Evolutionary conservation across 331 rosid genomes (phyloP).

Genomic region (Arachis monticola): DNA sequence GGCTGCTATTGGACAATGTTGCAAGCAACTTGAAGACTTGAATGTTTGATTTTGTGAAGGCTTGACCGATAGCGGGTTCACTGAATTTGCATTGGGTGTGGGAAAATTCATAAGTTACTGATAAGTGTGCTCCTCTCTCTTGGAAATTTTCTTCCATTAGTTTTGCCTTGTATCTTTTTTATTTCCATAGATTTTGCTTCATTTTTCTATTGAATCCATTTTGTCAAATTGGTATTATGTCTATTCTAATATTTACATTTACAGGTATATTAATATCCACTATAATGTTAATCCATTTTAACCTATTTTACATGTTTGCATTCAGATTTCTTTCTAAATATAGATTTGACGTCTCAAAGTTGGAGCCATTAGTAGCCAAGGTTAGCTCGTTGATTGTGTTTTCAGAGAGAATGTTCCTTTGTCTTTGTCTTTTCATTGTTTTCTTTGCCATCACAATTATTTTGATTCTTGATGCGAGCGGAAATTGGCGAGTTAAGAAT

Average conservation of each 20-base stretch:
- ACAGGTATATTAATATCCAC: not conserved
- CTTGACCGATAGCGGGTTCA: too few relatives aligned
- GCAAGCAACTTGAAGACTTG: too few relatives aligned
- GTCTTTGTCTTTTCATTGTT: not conserved
- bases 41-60: too few relatives aligned
- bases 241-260: too few relatives aligned
- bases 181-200: not conserved
- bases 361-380: constrained; percentile 98
- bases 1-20: too few relatives aligned
- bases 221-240: not conserved
- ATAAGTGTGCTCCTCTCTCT: too few relatives aligned
- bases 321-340: constrained; percentile 85
- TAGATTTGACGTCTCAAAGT: constrained; percentile 82
- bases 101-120: too few relatives aligned
- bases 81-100: too few relatives aligned
- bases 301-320: constrained; percentile 41
- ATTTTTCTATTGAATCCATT: not conserved
- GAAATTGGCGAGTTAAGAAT: too few relatives aligned
- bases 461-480: too few relatives aligned
- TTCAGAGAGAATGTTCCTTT: constrained; percentile 11
- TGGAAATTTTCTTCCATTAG: constrained; percentile 50
- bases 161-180: too few relatives aligned
- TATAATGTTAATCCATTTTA: constrained; percentile 9
- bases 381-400: constrained; percentile 49
- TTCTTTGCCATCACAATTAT: too few relatives aligned